Percentiles rank a stretch among this genome's conserved stretches.
Evolutionary conservation across 495 filamentous ascomycete species (phyloP).

Genomic region (Aspergillus kassunensis): DNA sequence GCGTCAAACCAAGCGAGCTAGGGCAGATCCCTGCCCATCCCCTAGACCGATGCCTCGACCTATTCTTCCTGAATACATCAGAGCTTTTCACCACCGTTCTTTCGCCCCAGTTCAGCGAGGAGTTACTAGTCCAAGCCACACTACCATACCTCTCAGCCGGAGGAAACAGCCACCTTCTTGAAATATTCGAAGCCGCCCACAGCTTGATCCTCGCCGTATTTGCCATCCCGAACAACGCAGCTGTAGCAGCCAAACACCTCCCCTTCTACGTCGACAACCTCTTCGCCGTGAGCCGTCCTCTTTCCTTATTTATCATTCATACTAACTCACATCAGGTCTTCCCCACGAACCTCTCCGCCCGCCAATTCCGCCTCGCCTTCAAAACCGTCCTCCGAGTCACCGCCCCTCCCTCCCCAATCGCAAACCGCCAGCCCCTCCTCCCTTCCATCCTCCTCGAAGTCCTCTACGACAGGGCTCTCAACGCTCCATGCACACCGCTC

Average conservation of each 20-base stretch:
- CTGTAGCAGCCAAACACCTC: conserved; percentile 65
- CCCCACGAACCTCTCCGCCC: conserved; percentile 73
- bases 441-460: conserved; percentile 79
- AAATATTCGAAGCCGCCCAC: conserved; percentile 91
- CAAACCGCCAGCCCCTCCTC: conserved; percentile 67
- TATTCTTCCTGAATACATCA: conserved; percentile 86
- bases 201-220: conserved; percentile 79
- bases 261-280: conserved; percentile 85
- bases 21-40: conserved; percentile 69
- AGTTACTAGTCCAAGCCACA: conserved; percentile 69
- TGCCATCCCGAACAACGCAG: conserved; percentile 70
- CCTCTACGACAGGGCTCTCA: conserved; percentile 61
- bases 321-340: conserved; percentile 50
- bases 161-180: conserved; percentile 57
- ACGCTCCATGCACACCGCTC: conserved; percentile 50
- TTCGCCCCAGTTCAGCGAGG: conserved; percentile 59
- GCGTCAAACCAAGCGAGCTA: conserved; percentile 53
- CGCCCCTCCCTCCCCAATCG: conserved; percentile 73
- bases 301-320: conserved; percentile 6
- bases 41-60: conserved; percentile 72
- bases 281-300: conserved; percentile 53
- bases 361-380: conserved; percentile 93
- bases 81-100: conserved; percentile 81
- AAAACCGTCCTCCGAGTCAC: conserved; percentile 82
- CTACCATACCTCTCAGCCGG: conserved; percentile 71